Evolutionary conservation across 257 asterid species (phyloP).

Genomic region (Avicennia marina): DNA sequence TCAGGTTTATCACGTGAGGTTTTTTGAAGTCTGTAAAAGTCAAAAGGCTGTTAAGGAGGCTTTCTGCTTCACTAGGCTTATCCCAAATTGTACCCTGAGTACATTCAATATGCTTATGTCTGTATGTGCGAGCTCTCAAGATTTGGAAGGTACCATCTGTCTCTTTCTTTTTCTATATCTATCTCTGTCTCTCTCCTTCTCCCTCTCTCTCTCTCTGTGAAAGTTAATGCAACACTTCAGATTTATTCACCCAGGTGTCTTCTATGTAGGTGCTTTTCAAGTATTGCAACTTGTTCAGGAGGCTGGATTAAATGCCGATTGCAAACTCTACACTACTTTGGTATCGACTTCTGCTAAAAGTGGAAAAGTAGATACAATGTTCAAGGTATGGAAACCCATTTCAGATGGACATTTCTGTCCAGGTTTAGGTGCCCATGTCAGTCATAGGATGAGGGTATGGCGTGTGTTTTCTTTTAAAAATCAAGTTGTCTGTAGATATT

Average conservation of each 20-base stretch:
- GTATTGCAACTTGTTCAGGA: constrained; percentile 67
- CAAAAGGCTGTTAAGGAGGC: constrained; percentile 87
- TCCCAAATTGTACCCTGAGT: constrained; percentile 84
- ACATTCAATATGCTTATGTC: constrained; percentile 97
- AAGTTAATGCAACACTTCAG: constrained; percentile 6
- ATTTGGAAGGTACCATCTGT: constrained; percentile 60
- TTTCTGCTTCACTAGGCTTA: constrained; percentile 69
- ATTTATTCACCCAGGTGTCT: constrained; percentile 20
- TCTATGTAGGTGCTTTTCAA: constrained; percentile 72
- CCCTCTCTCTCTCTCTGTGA: neutral
- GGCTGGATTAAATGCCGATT: constrained; percentile 69
- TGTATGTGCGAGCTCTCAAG: constrained; percentile 83
- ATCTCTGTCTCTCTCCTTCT: neutral
- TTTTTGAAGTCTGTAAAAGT: constrained; percentile 69
- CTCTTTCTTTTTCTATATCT: neutral
- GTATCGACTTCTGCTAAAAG: constrained; percentile 94
- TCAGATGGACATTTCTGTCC: constrained; percentile 19
- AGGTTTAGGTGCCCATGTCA: constrained; percentile 9
- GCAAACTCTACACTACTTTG: constrained; percentile 94
- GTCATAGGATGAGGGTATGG: neutral
- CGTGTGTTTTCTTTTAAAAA: neutral
- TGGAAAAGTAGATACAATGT: constrained; percentile 97
- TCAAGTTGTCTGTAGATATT: neutral
- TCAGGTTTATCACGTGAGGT: constrained; percentile 84
- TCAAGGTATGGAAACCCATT: constrained; percentile 55